phyloP scores from a whole-genome alignment of 148 eudicot species.

The Fagopyrum esculentum region DNA sequence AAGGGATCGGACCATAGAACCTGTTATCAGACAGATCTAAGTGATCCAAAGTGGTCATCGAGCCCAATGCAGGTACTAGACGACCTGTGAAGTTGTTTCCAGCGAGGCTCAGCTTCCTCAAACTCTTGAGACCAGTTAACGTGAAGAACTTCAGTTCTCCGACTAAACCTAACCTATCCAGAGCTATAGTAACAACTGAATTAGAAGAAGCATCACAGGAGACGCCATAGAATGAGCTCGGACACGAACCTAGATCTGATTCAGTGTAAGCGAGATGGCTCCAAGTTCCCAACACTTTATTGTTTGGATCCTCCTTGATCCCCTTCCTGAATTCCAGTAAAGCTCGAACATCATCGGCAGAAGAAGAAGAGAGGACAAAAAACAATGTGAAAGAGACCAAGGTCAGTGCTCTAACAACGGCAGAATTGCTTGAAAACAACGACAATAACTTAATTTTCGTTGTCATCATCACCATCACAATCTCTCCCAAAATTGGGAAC shows the following conservation, averaged over 20 bases:
- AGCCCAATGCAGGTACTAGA: slow-evolving; percentile 60
- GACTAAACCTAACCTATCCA: slow-evolving; percentile 38
- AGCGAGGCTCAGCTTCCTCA: slow-evolving; percentile 45
- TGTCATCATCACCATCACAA: background rate
- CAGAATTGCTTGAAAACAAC: background rate
- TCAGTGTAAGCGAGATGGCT: slow-evolving; percentile 13
- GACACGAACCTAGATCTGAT: slow-evolving; percentile 41
- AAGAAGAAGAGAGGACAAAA: background rate
- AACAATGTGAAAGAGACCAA: background rate
- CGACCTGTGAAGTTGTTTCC: slow-evolving; percentile 64
- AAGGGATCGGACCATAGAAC: slow-evolving; percentile 78
- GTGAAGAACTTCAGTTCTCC: slow-evolving; percentile 76
- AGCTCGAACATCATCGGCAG: slow-evolving; percentile 50
- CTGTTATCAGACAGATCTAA: slow-evolving; percentile 65
- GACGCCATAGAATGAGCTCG: slow-evolving; percentile 53
- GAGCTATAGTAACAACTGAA: slow-evolving; percentile 41
- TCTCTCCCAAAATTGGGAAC: background rate
- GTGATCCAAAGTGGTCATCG: slow-evolving; percentile 39
- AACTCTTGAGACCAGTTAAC: slow-evolving; percentile 30
- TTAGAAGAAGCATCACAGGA: slow-evolving; percentile 30
- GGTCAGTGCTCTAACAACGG: background rate
- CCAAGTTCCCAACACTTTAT: slow-evolving; percentile 43
- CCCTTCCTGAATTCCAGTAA: slow-evolving; percentile 85
- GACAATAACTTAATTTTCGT: background rate
- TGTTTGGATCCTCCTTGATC: slow-evolving; percentile 47